Evolutionary conservation across 2,329 filamentous ascomycete genomes (phyloP).

Genomic region (Drechslerella stenobrocha): DNA sequence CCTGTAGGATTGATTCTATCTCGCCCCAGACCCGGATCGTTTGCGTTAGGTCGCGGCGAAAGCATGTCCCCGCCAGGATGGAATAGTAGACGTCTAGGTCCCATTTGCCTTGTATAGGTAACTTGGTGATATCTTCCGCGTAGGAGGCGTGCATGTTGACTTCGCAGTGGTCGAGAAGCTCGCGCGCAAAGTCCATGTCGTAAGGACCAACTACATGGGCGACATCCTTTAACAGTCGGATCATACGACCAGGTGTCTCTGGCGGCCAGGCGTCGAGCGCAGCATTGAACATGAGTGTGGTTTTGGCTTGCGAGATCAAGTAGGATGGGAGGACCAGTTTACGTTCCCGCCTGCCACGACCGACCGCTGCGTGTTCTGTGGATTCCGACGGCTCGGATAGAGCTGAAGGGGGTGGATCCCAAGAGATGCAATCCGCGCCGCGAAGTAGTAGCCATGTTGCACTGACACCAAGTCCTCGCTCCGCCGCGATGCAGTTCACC

Average conservation of each 20-base stretch:
- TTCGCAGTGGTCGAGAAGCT: conserved; percentile 36
- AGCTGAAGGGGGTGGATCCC: conserved; percentile 5
- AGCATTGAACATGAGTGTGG: conserved; percentile 30
- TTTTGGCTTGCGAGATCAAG: conserved; percentile 24
- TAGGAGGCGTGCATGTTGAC: conserved; percentile 38
- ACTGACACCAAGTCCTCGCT: conserved; percentile 38
- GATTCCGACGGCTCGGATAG: not conserved
- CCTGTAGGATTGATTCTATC: conserved; percentile 8
- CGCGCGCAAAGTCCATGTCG: conserved; percentile 20
- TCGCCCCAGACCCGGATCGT: conserved; percentile 28
- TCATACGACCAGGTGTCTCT: conserved; percentile 36
- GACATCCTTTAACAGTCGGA: conserved; percentile 22
- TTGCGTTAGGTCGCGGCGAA: conserved; percentile 21
- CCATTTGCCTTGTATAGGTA: conserved; percentile 33
- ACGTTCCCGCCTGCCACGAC: not conserved
- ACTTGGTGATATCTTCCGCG: conserved; percentile 28
- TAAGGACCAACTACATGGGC: conserved; percentile 28
- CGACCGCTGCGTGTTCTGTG: not conserved
- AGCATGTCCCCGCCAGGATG: conserved; percentile 24
- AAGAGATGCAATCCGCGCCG: conserved; percentile 17
- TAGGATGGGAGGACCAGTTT: conserved; percentile 39
- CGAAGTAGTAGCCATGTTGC: conserved; percentile 42
- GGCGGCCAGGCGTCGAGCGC: conserved; percentile 42
- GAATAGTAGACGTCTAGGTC: conserved; percentile 29
- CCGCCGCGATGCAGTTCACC: conserved; percentile 41